Conservation (phyloP, 1,284 basidiomycete species). For the Malassezia furfur region DNA sequence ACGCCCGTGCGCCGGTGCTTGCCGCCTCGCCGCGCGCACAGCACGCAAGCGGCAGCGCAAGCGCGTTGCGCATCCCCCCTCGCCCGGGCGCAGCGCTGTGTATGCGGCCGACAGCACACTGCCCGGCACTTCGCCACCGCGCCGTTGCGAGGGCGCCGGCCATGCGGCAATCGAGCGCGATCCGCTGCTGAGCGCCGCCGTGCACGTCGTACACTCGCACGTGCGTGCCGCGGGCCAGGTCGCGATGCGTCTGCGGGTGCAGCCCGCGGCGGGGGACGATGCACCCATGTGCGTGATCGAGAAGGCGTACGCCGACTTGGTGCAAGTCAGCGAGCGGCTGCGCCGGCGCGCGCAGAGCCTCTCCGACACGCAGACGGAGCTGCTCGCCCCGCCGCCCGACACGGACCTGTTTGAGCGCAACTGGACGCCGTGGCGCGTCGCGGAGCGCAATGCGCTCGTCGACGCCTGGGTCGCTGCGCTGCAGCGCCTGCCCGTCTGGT, state of each 20-base stretch:
- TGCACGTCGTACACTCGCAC: not conserved
- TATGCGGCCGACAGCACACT: not conserved
- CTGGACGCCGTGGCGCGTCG: slow-evolving; percentile 2
- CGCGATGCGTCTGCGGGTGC: slow-evolving; percentile 4
- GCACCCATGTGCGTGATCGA: slow-evolving; percentile 1
- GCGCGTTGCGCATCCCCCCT: not conserved
- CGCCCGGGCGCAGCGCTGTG: not conserved
- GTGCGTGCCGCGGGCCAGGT: not conserved
- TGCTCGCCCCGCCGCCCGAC: not conserved
- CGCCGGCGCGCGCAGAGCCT: not conserved
- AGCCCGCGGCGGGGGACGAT: not conserved
- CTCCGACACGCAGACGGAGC: not conserved
- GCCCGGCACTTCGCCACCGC: not conserved
- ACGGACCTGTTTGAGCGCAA: slow-evolving; percentile 5
- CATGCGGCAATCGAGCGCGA: not conserved
- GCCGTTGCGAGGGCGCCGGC: not conserved
- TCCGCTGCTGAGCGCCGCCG: not conserved
- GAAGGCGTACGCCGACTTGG: slow-evolving; percentile 9
- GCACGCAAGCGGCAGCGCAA: not conserved
- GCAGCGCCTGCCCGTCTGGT: not conserved
- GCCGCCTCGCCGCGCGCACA: not conserved
- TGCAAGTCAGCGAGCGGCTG: slow-evolving; percentile 5
- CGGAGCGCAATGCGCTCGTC: slow-evolving; percentile 9
- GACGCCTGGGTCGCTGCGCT: slow-evolving; percentile 5
- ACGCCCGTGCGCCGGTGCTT: not conserved